phyloP scores from a whole-genome alignment of 176 grass and related monocot species.

The Luzula sylvatica region DNA sequence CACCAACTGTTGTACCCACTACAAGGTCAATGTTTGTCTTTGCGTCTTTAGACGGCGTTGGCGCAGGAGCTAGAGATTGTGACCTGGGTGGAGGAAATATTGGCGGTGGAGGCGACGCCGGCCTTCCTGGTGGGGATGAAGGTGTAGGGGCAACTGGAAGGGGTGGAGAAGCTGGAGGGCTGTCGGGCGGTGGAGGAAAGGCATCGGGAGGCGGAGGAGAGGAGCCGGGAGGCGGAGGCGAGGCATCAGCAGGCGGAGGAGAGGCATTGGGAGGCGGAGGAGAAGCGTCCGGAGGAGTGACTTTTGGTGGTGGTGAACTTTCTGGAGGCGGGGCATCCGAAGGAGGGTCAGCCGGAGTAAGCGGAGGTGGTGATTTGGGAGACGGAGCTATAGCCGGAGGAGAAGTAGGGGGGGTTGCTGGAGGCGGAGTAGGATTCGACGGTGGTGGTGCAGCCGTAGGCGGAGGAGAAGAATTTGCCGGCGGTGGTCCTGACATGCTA shows the following conservation, averaged over 20 bases:
- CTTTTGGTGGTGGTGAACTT: constrained; percentile 15
- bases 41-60: background rate
- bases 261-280: constrained; percentile 4
- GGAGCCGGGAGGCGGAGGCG: constrained; percentile 6
- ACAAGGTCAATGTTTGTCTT: constrained; percentile 17
- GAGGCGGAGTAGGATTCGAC: background rate
- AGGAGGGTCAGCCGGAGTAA: background rate
- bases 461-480: background rate
- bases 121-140: background rate
- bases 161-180: constrained; percentile 6
- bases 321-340: background rate
- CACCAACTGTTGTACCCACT: constrained; percentile 28
- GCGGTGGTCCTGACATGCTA: no score
- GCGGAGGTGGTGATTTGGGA: constrained; percentile 6
- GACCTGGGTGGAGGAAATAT: constrained; percentile 16
- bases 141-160: background rate
- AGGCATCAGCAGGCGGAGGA: background rate
- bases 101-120: background rate
- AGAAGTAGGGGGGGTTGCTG: background rate
- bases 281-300: no score
- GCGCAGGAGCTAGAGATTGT: background rate
- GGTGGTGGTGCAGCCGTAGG: background rate
- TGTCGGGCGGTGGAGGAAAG: background rate
- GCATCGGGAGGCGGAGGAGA: background rate
- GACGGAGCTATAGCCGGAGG: no score